Evolutionary conservation across 768 basidiomycete genomes (phyloP), one percentile per base, ranked within the genome.

Genomic region (Terana coerulea): DNA sequence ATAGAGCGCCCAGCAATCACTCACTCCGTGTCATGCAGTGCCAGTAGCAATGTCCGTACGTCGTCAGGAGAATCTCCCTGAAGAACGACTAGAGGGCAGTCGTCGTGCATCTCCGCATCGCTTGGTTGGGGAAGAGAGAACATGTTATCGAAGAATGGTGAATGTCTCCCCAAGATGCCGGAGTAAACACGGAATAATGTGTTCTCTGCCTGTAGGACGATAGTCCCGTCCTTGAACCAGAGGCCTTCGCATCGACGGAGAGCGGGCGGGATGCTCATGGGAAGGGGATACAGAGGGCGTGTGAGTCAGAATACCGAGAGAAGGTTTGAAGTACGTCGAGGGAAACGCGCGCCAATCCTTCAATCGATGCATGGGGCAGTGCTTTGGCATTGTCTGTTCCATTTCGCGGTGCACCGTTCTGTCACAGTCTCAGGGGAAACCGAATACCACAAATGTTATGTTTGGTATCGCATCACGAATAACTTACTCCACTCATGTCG

Each of bases 181-280:
- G 50, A 47, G 41, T 59, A 64, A 25, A 69, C 64, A 9, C 60
- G 56, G 48, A 61, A 69, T 6, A 54, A 52, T 7, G 48, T 57
- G 22, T 56, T 46, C 10, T 53, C 55, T 5, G 65, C 63, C 25
- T 58, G 44, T 1, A 69, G 30, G 15, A 67, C 56, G 30, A 67
- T 51, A 22, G 51, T 61, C 3, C 67, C 60, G 45, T 69, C 67
- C 6, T 55, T 44, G 30, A 61, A 64, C 63, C 64, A 69, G 25
- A 66, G 47, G 14, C 64, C 57, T 15, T 43, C 42, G 24, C 25
- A 43, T 3, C n/a, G 42, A n/a, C n/a, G n/a, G n/a, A n/a, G n/a
- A n/a, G n/a, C n/a, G n/a, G n/a, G n/a, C n/a, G n/a, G n/a, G n/a
- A n/a, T n/a, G n/a, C n/a, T n/a, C n/a, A n/a, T n/a, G n/a, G n/a